Conservation (phyloP, 2,329 filamentous ascomycete genomes). For the Neopestalotiopsis clavispora region DNA sequence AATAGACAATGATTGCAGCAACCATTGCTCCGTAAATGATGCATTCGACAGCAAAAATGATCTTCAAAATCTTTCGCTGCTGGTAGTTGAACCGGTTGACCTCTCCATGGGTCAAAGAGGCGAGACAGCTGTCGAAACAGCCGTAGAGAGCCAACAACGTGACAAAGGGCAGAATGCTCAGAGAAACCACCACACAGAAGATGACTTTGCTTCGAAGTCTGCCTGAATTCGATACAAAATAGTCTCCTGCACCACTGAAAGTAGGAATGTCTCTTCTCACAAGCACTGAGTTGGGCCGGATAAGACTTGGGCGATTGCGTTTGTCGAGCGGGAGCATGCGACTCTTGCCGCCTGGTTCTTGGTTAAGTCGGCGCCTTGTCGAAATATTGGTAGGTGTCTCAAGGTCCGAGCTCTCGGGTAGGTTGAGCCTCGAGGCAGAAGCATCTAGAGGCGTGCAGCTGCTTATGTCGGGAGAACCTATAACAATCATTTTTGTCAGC, state of each 20-base stretch:
- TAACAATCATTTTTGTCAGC: not conserved
- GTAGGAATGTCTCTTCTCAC: conserved; percentile 3
- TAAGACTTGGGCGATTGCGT: not conserved
- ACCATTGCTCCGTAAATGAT: conserved; percentile 24
- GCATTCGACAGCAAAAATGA: conserved; percentile 22
- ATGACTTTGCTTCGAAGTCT: conserved; percentile 36
- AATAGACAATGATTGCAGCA: conserved; percentile 28
- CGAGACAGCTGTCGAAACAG: conserved; percentile 49
- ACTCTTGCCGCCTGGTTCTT: not conserved
- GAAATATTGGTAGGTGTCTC: conserved; percentile 1
- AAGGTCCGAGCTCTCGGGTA: not conserved
- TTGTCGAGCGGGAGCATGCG: conserved; percentile 8
- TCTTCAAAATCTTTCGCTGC: conserved; percentile 40
- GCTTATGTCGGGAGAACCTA: not conserved
- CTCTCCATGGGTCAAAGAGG: conserved; percentile 55
- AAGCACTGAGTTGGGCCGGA: not conserved
- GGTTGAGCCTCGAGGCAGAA: not conserved
- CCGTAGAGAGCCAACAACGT: conserved; percentile 50
- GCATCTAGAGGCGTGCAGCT: conserved; percentile 2
- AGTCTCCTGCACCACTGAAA: conserved; percentile 9
- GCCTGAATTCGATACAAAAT: conserved; percentile 7
- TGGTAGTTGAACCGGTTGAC: conserved; percentile 42
- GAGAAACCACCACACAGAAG: conserved; percentile 43
- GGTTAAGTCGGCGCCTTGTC: not conserved
- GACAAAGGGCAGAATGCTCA: conserved; percentile 54